Conservation (phyloP, 2,329 filamentous ascomycete species). For the Trichoderma sp. region DNA sequence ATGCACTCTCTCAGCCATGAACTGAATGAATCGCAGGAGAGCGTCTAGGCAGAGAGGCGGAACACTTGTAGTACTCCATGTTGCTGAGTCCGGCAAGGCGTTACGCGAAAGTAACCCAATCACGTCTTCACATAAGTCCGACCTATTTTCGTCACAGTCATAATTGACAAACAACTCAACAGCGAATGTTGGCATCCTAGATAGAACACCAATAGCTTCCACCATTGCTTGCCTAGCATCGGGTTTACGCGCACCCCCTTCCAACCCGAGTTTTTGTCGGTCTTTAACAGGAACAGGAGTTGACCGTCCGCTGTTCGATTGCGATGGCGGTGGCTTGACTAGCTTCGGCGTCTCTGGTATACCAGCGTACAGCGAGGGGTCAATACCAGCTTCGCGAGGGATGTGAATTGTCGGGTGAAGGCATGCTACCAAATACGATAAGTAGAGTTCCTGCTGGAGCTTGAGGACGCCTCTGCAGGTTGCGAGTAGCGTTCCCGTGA, state of each 20-base stretch:
- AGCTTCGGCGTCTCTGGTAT: slow-evolving; percentile 89
- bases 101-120: slow-evolving; percentile 89
- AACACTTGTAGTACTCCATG: slow-evolving; percentile 98
- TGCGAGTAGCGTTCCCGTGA: slow-evolving; percentile 84
- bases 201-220: slow-evolving; percentile 87
- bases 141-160: slow-evolving; percentile 88
- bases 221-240: slow-evolving; percentile 98
- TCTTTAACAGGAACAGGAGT: slow-evolving; percentile 92
- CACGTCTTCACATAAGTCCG: slow-evolving; percentile 93
- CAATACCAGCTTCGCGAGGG: slow-evolving; percentile 83
- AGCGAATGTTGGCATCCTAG: slow-evolving; percentile 91
- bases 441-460: slow-evolving; percentile 91
- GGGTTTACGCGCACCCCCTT: slow-evolving; percentile 86
- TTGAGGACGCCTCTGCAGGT: slow-evolving; percentile 90
- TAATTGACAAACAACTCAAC: slow-evolving; percentile 97
- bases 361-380: slow-evolving; percentile 86
- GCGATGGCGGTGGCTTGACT: slow-evolving; percentile 72
- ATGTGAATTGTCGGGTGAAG: slow-evolving; percentile 93
- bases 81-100: slow-evolving; percentile 93
- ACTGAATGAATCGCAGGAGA: slow-evolving; percentile 85
- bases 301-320: slow-evolving; percentile 73
- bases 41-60: slow-evolving; percentile 93
- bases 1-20: slow-evolving; percentile 81
- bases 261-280: slow-evolving; percentile 85
- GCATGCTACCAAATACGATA: slow-evolving; percentile 92